Base-by-base conservation (phyloP, 495 filamentous ascomycete genomes). In the Aspergillus avenaceus region DNA sequence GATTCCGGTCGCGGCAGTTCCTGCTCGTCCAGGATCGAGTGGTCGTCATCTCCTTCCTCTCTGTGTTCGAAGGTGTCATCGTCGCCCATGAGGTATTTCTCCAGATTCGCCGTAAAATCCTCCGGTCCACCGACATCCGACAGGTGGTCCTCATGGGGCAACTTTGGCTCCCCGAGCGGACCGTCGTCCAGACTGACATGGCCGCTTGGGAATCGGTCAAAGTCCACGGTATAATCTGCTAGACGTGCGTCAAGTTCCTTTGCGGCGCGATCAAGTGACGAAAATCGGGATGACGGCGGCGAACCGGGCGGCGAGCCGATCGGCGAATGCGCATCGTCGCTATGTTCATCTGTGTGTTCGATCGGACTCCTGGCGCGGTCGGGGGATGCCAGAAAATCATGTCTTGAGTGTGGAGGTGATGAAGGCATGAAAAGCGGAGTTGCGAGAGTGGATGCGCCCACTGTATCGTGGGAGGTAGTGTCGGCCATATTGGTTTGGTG, bases 91-190 rank as follows among this genome's bases (percentile, higher is more conserved):
- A 80, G 60, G 50, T 77, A 80, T 40, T 69, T 67, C 36, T 76
- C 74, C 52, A 80, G 45, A 42, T 78, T 75, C 22, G 71, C 58
- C 0, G 77, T 80, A 27, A 80, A 80, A 50, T 80, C 77, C 27
- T 75, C 74, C 1, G 77, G 77, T 0, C 77, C 77, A 5, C 73
- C 75, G 19, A 76, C 71, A 46, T 76, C 75, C 6, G 73, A 76
- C 8, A 70, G 46, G 11, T 70, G 62, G 9, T 73, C 67, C 13
- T 58, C 55, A 25, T 58, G 49, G 0, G 53, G 55, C 7, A 64
- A 47, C 11, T 63, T 60, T 23, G 60, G 49, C 5, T 73, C 69
- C 2, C 56, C 61, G 5, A 69, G 51, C 11, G 51, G 48, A 1
- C 56, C 52, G 1, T 63, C 64, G n/a, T 70, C 67, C 24, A 60